Base-by-base conservation (phyloP, 768 basidiomycete species). In the Tylopilus sp. region DNA sequence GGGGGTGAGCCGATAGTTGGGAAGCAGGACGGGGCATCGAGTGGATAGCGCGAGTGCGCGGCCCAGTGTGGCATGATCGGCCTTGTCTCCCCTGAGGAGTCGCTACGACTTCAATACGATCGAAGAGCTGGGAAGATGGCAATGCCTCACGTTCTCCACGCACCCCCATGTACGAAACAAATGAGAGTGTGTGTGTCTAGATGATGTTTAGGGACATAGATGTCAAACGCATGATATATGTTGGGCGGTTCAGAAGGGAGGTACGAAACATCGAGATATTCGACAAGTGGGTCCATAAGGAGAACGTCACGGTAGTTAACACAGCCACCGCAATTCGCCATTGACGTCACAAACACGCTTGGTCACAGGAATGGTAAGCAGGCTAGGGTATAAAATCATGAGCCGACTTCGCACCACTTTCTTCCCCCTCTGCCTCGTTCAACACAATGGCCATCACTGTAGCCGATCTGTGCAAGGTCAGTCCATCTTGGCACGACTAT, bases 101-200 rank as follows among this genome's bases (percentile, higher is more conserved):
- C 39, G 23, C 53, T 39, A 53, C 50, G 31, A 38, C 52, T 31
- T 52, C 46, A 52, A 21, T 25, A 21, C 39, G 22, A 42, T 45
- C 41, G 25, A 43, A 13, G 18, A 26, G 17, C 9, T 21, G 20
- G 4, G 33, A 17, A 25, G 43, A 53, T 28, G 35, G 53, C 45
- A 28, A 50, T 3, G 44, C 63, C 85, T 73, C 63, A 89, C 89
- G 81, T 66, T 60, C 81, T 73, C 91, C 91, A 93, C 21, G 90
- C 91, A 30, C 91, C 91, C 26, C 91, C 91, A 58, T 91, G 91
- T 25, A 91, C 71, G 60, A 90, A 91, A 60, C 81, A 81, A 35
- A 91, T 62, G 39, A 90, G 66, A n/a, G 77, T 73, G 1, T 62
- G 58, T 40, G 42, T n/a, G 23, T 50, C 44, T 40, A 28, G 15